Evolutionary conservation across 2,329 filamentous ascomycete species (phyloP).

Genomic region (Aspergillus transmontanensis): DNA sequence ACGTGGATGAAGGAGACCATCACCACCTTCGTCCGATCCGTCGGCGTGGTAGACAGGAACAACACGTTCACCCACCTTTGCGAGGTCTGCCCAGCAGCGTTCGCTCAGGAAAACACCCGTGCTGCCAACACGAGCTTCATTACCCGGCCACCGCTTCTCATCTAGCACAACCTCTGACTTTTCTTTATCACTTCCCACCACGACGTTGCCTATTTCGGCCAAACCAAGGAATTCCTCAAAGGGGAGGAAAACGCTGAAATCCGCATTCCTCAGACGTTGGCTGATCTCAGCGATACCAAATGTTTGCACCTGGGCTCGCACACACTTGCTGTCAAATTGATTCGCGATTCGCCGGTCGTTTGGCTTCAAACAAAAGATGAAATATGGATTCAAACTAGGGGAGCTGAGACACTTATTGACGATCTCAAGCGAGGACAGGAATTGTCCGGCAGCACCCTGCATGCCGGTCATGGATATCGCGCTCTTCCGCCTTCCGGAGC

Average conservation of each 20-base stretch:
- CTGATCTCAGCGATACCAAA: slow-evolving; percentile 97
- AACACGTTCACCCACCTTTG: slow-evolving; percentile 68
- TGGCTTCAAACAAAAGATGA: slow-evolving; percentile 95
- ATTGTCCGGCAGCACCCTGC: slow-evolving; percentile 90
- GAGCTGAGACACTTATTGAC: slow-evolving; percentile 84
- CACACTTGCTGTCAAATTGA: slow-evolving; percentile 98
- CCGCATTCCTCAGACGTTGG: slow-evolving; percentile 85
- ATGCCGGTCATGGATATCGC: slow-evolving; percentile 49
- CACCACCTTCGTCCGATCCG: slow-evolving; percentile 57
- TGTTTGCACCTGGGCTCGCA: slow-evolving; percentile 89
- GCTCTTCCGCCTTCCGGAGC: slow-evolving; percentile 38
- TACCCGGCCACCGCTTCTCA: slow-evolving; percentile 86
- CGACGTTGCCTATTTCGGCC: slow-evolving; percentile 77
- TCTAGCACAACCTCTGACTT: slow-evolving; percentile 90
- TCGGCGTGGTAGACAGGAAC: slow-evolving; percentile 62
- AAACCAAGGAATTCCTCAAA: slow-evolving; percentile 94
- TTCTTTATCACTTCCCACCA: slow-evolving; percentile 90
- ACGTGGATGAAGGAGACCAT: slow-evolving; percentile 59
- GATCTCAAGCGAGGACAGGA: slow-evolving; percentile 83
- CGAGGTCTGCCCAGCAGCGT: slow-evolving; percentile 89
- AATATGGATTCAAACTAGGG: slow-evolving; percentile 87
- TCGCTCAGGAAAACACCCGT: slow-evolving; percentile 97
- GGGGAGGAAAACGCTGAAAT: slow-evolving; percentile 93
- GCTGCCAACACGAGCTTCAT: slow-evolving; percentile 86
- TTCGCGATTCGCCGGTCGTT: slow-evolving; percentile 97